Percentiles rank a stretch among this genome's conserved stretches.
These are phyloP conservation scores for Phlyctochytrium bullatum DNA, from an alignment of 192 early-diverging fungal genomes.

Conservation along the genomic window DNA sequence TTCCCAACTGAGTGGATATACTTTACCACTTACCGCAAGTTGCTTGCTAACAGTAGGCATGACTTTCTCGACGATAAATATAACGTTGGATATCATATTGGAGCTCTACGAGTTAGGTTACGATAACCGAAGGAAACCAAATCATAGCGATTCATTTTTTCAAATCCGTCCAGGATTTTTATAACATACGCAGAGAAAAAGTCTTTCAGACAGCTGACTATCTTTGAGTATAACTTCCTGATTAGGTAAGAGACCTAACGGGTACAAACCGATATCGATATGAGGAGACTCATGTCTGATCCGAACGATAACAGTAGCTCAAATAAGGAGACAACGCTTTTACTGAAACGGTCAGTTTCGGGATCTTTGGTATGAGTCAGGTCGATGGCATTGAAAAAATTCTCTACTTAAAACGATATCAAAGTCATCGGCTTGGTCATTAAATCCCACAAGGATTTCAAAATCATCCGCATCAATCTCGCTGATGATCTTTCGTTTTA, in stretches of 20 bases:
- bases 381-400: too few species aligned
- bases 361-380: too few species aligned
- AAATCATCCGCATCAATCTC: conserved; percentile 70
- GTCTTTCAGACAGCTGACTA: conserved; percentile 60
- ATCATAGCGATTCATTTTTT: conserved; percentile 44
- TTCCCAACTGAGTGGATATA: conserved; percentile 18
- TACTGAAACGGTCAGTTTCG: conserved; percentile 24
- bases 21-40: conserved; percentile 46
- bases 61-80: conserved; percentile 58
- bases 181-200: conserved; percentile 66
- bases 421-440: too few species aligned
- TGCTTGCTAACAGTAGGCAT: conserved; percentile 57
- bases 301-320: conserved; percentile 70
- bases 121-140: conserved; percentile 16
- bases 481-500: conserved; percentile 61
- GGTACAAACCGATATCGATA: conserved; percentile 59
- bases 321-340: conserved; percentile 68
- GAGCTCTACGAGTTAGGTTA: conserved; percentile 25
- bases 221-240: conserved; percentile 64
- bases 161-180: conserved; percentile 49
- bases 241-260: conserved; percentile 10
- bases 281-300: conserved; percentile 66
- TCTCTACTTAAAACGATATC: too few species aligned
- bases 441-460: conserved; percentile 18
- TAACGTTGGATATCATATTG: conserved; percentile 44